Conservation (phyloP, 2,329 filamentous ascomycete species). For the Magnaporthiopsis rhizophila region DNA sequence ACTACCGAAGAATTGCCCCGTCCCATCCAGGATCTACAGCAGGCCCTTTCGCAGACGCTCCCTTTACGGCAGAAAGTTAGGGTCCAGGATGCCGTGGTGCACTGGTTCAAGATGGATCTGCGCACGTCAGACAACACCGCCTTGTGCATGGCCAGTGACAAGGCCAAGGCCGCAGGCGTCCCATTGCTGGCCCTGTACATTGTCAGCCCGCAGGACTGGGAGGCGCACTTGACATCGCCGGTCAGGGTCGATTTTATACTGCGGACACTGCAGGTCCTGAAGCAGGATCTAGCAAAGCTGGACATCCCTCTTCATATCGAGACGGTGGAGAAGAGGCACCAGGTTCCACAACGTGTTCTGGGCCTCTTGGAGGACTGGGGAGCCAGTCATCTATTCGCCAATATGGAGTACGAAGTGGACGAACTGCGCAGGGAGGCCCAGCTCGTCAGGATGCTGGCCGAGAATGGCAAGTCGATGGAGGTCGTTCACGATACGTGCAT, state of each 20-base stretch:
- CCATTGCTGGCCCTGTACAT: constrained; percentile 73
- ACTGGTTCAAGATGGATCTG: constrained; percentile 88
- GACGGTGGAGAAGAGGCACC: constrained; percentile 57
- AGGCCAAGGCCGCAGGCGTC: constrained; percentile 30
- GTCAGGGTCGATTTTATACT: constrained; percentile 74
- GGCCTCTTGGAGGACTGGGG: constrained; percentile 64
- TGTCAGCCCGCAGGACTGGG: constrained; percentile 74
- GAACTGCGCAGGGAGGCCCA: constrained; percentile 70
- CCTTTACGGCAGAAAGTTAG: constrained; percentile 41
- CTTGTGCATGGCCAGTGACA: constrained; percentile 56
- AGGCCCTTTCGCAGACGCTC: constrained; percentile 54
- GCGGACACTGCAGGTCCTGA: constrained; percentile 59
- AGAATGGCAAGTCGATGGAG: constrained; percentile 60
- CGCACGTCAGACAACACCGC: constrained; percentile 66
- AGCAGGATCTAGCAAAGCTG: constrained; percentile 56
- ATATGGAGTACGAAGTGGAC: constrained; percentile 88
- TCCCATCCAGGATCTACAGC: constrained; percentile 61
- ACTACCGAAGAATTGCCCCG: constrained; percentile 59
- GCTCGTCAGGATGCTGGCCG: constrained; percentile 52
- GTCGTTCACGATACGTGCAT: constrained; percentile 75
- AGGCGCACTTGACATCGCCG: constrained; percentile 68
- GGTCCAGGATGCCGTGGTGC: constrained; percentile 58
- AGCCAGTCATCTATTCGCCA: constrained; percentile 68
- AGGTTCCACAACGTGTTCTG: constrained; percentile 52
- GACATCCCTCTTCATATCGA: constrained; percentile 75